A percentile compares a stretch with the other conserved stretches of the same genome.
These are phyloP conservation scores for Colletotrichum camelliae DNA, from an alignment of 2,329 filamentous ascomycete species.

Conservation along the genomic window DNA sequence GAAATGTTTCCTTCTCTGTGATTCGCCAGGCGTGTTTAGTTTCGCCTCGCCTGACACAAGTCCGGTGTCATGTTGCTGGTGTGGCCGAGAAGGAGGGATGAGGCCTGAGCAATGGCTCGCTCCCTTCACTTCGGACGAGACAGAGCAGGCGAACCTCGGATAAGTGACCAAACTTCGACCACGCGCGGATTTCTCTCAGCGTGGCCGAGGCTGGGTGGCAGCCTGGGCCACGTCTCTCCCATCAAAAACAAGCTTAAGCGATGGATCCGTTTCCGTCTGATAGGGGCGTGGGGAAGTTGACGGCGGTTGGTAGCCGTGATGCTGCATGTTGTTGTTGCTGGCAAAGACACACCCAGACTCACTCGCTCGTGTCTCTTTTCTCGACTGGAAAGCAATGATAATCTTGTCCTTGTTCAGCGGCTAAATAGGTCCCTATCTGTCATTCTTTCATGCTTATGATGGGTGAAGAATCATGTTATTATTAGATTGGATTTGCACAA, in stretches of 20 bases:
- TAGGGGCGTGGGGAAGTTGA: background rate
- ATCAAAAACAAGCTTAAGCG: background rate
- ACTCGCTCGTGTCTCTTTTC: background rate
- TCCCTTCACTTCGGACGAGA: background rate
- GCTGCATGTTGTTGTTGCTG: background rate
- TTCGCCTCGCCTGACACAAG: slow-evolving; percentile 8
- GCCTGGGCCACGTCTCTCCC: background rate
- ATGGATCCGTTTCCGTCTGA: background rate
- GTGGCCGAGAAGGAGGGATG: background rate
- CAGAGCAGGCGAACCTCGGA: background rate
- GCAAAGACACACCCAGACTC: background rate
- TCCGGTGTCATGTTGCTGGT: background rate
- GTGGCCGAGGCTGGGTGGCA: background rate
- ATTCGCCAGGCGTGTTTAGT: background rate
- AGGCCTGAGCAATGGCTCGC: background rate
- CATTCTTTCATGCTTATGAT: background rate
- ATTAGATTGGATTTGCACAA: background rate
- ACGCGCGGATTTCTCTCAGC: background rate
- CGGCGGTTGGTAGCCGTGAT: background rate
- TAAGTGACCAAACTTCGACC: background rate
- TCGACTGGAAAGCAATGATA: background rate
- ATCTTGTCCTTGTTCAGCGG: background rate
- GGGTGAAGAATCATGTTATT: background rate
- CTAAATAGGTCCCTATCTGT: too few relatives aligned
- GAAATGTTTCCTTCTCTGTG: background rate